These are phyloP conservation scores for Ochromonas danica DNA, from an alignment of 108 stramenopile genomes.

Conservation along the genomic window DNA sequence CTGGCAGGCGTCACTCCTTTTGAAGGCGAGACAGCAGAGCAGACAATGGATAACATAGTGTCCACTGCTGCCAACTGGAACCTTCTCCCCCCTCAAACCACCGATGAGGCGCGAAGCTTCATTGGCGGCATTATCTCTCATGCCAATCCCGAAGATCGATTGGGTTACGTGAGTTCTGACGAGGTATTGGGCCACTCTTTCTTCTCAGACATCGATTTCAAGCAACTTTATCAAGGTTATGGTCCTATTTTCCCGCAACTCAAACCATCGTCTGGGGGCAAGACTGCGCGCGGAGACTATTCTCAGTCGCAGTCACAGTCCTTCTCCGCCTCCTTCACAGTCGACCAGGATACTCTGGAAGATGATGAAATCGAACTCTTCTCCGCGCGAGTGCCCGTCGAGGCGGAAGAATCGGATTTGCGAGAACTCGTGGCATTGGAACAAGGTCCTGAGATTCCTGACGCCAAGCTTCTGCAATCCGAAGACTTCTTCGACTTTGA, in stretches of 20 bases:
- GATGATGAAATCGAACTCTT: too few relatives aligned
- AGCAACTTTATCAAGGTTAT: neutral
- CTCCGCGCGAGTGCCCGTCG: too few relatives aligned
- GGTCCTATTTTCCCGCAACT: constrained; percentile 24
- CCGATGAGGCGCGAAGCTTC: neutral
- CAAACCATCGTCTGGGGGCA: too few relatives aligned
- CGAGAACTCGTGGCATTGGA: too few relatives aligned
- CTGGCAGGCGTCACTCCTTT: constrained; percentile 27
- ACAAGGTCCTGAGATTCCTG: too few relatives aligned
- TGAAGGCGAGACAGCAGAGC: neutral
- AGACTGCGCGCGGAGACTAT: too few relatives aligned
- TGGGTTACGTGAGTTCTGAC: neutral
- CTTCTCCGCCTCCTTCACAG: too few relatives aligned
- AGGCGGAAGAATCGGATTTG: too few relatives aligned
- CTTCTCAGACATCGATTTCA: constrained; percentile 6
- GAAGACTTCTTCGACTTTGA: too few relatives aligned
- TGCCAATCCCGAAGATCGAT: neutral
- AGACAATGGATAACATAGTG: neutral
- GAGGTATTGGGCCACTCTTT: constrained; percentile 7
- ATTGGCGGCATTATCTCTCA: neutral
- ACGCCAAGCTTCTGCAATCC: too few relatives aligned
- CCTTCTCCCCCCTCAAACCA: neutral
- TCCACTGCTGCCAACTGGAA: neutral
- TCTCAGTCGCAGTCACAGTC: too few relatives aligned
- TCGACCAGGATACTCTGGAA: too few relatives aligned